Conservation (phyloP, 805 yeast species). For the Sugiyamaella valdiviana region DNA sequence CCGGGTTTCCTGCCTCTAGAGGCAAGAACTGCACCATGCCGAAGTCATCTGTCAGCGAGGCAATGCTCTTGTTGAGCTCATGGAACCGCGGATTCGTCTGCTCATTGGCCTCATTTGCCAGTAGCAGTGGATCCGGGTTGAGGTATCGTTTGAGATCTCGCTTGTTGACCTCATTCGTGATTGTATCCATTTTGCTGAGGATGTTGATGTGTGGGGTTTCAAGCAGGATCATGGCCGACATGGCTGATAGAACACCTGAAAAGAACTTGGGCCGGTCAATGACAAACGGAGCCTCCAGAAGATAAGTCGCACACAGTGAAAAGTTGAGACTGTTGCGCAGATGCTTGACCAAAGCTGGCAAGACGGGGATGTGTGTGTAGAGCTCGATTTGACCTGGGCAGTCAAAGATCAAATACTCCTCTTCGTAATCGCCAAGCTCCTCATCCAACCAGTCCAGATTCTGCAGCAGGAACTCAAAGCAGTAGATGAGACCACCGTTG, state of each 20-base stretch:
- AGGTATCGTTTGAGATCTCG: constrained; percentile 75
- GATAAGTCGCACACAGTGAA: constrained; percentile 84
- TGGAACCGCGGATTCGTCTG: constrained; percentile 58
- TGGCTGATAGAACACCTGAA: constrained; percentile 91
- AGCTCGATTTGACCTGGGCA: constrained; percentile 97
- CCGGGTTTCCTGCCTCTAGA: constrained; percentile 69
- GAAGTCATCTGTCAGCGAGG: constrained; percentile 88
- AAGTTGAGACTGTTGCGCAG: constrained; percentile 73
- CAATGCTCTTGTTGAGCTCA: constrained; percentile 71
- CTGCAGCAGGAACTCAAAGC: constrained; percentile 81
- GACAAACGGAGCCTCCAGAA: constrained; percentile 90
- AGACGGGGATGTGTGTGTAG: constrained; percentile 88
- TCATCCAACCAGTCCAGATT: constrained; percentile 97
- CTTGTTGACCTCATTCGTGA: constrained; percentile 69
- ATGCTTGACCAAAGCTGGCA: constrained; percentile 85
- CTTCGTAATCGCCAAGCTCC: constrained; percentile 91
- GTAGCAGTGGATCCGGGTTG: constrained; percentile 83
- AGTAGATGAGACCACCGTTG: constrained; percentile 87
- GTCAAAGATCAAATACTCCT: constrained; percentile 88
- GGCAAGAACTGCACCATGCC: constrained; percentile 99
- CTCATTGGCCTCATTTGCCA: constrained; percentile 47
- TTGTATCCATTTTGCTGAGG: constrained; percentile 77
- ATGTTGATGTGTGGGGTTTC: constrained; percentile 94
- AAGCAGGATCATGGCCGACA: constrained; percentile 94
- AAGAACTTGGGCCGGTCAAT: constrained; percentile 87